A percentile compares a stretch with the other conserved stretches of the same genome.
Conservation (phyloP, 2,329 filamentous ascomycete species). For the Xylaria sp. region DNA sequence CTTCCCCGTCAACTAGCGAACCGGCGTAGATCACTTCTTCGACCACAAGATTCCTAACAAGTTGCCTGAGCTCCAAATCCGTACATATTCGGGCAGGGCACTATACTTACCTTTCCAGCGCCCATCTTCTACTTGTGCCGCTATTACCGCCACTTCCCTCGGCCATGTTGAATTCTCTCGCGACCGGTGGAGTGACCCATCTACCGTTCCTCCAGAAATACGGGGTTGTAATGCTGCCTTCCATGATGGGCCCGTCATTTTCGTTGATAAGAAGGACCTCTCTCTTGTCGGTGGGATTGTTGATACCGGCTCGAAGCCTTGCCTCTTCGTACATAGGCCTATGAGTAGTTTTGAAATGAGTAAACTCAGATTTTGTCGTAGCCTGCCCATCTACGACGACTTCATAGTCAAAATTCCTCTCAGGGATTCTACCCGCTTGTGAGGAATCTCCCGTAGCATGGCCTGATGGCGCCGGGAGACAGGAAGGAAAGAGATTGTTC, state of each 20-base stretch:
- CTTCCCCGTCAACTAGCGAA: constrained; percentile 76
- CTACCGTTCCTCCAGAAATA: constrained; percentile 78
- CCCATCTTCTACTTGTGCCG: constrained; percentile 85
- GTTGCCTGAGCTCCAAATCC: constrained; percentile 21
- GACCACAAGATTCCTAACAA: constrained; percentile 65
- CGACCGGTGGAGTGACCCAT: constrained; percentile 85
- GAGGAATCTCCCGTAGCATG: constrained; percentile 34
- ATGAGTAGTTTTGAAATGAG: constrained; percentile 85
- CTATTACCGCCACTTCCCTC: constrained; percentile 78
- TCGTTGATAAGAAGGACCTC: constrained; percentile 82
- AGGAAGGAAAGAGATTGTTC: constrained; percentile 66
- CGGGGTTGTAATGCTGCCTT: constrained; percentile 83
- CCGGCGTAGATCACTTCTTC: constrained; percentile 71
- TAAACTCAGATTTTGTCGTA: constrained; percentile 70
- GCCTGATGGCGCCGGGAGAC: constrained; percentile 60
- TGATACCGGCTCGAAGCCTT: constrained; percentile 69
- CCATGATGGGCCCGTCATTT: constrained; percentile 75
- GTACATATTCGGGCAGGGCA: background rate
- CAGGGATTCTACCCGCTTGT: constrained; percentile 34
- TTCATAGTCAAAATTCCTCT: constrained; percentile 52
- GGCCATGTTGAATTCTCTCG: constrained; percentile 51
- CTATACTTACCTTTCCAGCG: constrained; percentile 69
- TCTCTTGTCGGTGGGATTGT: constrained; percentile 56
- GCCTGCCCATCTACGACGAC: constrained; percentile 57
- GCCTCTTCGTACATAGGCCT: constrained; percentile 78